A percentile compares a stretch with the other conserved stretches of the same genome.
These are phyloP conservation scores for Populus pruinosa DNA, from an alignment of 345 rosid genomes.

Conservation along the genomic window DNA sequence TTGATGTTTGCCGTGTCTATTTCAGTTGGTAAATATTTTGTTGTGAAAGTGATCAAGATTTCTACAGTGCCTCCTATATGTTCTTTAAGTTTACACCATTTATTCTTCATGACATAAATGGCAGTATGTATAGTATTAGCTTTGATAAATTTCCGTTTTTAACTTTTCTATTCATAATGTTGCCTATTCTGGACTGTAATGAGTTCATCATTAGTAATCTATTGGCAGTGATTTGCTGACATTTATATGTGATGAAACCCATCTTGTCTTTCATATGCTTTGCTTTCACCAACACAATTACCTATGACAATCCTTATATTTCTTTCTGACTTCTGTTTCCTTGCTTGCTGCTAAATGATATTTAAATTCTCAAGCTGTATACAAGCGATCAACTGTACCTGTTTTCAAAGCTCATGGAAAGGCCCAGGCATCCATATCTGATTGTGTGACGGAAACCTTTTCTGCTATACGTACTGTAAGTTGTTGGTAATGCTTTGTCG, in stretches of 20 bases:
- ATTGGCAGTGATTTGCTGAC: conserved; percentile 6
- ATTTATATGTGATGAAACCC: not conserved
- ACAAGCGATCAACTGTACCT: conserved; percentile 84
- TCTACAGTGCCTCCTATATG: not conserved
- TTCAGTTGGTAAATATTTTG: conserved; percentile 64
- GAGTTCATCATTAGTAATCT: not conserved
- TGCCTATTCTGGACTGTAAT: not conserved
- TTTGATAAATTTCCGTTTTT: not conserved
- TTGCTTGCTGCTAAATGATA: conserved; percentile 29
- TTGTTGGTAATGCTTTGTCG: conserved; percentile 12
- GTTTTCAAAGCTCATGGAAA: conserved; percentile 81
- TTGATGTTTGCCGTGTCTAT: conserved; percentile 71
- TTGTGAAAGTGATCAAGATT: not conserved
- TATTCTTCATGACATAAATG: not conserved
- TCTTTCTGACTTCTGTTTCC: conserved; percentile 9
- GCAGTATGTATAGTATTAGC: not conserved
- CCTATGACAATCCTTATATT: not conserved
- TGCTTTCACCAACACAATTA: not conserved
- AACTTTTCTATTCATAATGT: not conserved
- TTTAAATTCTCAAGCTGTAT: conserved; percentile 50
- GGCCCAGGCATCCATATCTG: conserved; percentile 91
- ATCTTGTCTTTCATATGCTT: not conserved
- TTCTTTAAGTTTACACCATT: not conserved
- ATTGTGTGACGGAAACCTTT: conserved; percentile 87
- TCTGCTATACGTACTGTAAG: conserved; percentile 94